Percentiles rank a stretch among this genome's conserved stretches.
Evolutionary conservation across 139 green algal genomes (phyloP).

Genomic region (Yamagishiella unicocca): DNA sequence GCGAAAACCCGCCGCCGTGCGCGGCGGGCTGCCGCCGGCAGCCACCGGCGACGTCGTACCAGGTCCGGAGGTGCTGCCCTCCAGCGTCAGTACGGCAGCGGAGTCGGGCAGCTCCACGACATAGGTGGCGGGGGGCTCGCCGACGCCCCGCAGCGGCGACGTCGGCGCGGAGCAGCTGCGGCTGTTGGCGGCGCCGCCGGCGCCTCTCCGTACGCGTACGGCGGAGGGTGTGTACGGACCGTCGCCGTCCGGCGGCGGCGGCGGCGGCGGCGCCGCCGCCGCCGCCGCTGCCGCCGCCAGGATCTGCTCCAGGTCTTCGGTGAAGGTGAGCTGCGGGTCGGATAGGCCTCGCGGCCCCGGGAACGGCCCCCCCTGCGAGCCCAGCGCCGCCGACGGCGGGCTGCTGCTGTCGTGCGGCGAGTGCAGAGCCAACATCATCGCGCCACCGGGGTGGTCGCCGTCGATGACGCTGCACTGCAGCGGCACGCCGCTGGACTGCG

Average conservation of each 20-base stretch:
- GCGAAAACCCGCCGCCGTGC: no score
- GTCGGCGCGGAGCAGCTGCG: slow-evolving; percentile 13
- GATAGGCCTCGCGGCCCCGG: neutral
- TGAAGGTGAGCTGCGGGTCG: neutral
- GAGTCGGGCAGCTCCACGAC: no score
- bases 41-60: no score
- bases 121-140: neutral
- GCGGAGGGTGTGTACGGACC: neutral
- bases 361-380: neutral
- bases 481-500: neutral
- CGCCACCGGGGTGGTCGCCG: neutral
- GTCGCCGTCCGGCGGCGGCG: no score
- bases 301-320: neutral
- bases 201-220: no score
- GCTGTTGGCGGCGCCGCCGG: neutral
- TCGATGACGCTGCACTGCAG: neutral
- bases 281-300: neutral
- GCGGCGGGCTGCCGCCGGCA: no score
- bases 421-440: neutral
- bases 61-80: no score
- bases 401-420: neutral
- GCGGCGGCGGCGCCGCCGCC: neutral
- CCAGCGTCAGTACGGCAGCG: no score
- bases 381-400: neutral
- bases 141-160: neutral